Evolutionary conservation across 2,329 filamentous ascomycete genomes (phyloP).

Genomic region (Ophiocordyceps camponoti-leonardi): DNA sequence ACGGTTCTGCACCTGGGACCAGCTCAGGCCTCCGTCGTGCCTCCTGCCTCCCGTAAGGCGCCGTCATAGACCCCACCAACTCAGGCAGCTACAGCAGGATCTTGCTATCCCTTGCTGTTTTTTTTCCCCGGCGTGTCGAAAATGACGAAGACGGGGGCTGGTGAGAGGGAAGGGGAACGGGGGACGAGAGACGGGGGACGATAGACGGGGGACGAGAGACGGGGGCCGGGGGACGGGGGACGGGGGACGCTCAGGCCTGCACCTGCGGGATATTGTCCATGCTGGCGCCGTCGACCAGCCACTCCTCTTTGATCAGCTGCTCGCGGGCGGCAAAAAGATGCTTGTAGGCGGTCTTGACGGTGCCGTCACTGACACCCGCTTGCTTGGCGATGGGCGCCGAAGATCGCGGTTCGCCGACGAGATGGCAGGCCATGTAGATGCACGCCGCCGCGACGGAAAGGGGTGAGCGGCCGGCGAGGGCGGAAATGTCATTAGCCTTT

Average conservation of each 20-base stretch:
- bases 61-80: neutral
- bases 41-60: neutral
- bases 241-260: slow-evolving; percentile 9
- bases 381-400: slow-evolving; percentile 78
- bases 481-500: slow-evolving; percentile 58
- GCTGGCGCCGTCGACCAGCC: slow-evolving; percentile 56
- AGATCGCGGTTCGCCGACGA: slow-evolving; percentile 61
- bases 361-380: slow-evolving; percentile 87
- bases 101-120: neutral
- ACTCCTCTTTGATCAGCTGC: slow-evolving; percentile 56
- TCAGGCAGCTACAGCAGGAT: neutral
- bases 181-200: too few relatives aligned
- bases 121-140: neutral
- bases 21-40: neutral
- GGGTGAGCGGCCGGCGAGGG: slow-evolving; percentile 81
- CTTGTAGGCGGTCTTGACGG: slow-evolving; percentile 91
- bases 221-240: neutral
- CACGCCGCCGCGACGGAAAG: slow-evolving; percentile 87
- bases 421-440: slow-evolving; percentile 87
- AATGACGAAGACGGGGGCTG: neutral
- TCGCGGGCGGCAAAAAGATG: slow-evolving; percentile 62
- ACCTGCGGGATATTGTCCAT: slow-evolving; percentile 49
- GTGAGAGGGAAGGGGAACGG: neutral
- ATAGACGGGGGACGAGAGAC: too few relatives aligned
- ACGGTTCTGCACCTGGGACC: neutral